Evolutionary conservation across 2,329 filamentous ascomycete species (phyloP).

Genomic region (Hypoxylon sp.): DNA sequence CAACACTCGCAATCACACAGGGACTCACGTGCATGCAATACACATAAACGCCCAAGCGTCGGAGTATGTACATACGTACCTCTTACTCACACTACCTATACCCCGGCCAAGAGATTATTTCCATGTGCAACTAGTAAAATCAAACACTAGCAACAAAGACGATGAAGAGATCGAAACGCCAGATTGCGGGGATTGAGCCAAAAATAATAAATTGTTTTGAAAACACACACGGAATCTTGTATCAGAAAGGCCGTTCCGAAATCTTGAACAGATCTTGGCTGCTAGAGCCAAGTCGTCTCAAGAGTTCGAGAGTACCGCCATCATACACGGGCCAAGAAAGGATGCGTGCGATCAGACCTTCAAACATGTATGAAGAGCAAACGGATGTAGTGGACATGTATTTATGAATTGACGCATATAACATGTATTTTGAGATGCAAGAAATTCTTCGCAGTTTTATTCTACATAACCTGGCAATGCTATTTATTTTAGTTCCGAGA

Average conservation of each 20-base stretch:
- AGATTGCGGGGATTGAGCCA: constrained; percentile 39
- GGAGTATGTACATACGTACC: background rate
- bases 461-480: background rate
- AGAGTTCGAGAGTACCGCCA: constrained; percentile 25
- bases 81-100: background rate
- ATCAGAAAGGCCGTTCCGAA: constrained; percentile 45
- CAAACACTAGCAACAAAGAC: constrained; percentile 8
- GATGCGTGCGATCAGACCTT: constrained; percentile 26
- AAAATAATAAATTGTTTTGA: constrained; percentile 38
- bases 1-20: constrained; percentile 6
- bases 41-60: background rate
- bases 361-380: constrained; percentile 6
- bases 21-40: background rate
- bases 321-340: constrained; percentile 40
- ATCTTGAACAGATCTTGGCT: constrained; percentile 45
- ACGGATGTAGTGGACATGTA: background rate
- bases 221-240: constrained; percentile 43
- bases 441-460: background rate
- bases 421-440: constrained; percentile 7
- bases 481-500: background rate
- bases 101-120: constrained; percentile 31
- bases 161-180: constrained; percentile 41
- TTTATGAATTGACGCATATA: constrained; percentile 3
- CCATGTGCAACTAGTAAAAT: constrained; percentile 7
- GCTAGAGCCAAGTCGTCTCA: constrained; percentile 49